Conservation (phyloP, 2,329 filamentous ascomycete species). For the Aspergillus fumigatiaffinis region DNA sequence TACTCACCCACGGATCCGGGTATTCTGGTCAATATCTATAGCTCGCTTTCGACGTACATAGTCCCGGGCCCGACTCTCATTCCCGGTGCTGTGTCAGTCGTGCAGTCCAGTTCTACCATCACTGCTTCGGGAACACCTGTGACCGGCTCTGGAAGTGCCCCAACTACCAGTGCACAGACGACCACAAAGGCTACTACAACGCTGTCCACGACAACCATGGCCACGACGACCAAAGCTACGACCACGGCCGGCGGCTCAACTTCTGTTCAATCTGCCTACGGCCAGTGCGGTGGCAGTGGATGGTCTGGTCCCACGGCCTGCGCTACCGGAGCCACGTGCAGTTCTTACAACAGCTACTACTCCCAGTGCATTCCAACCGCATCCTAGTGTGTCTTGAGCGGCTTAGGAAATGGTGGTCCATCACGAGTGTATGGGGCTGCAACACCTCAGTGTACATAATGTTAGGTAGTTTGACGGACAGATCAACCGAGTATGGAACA, state of each 20-base stretch:
- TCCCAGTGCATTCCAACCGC: background rate
- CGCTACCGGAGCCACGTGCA: background rate
- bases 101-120: constrained; percentile 14
- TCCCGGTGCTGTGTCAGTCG: constrained; percentile 8
- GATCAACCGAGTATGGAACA: too few relatives aligned
- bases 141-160: background rate
- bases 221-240: background rate
- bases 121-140: constrained; percentile 5
- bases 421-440: too few relatives aligned
- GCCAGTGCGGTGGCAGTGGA: background rate
- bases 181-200: background rate
- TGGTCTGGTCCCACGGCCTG: background rate
- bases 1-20: constrained; percentile 56
- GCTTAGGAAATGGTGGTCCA: too few relatives aligned
- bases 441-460: too few relatives aligned
- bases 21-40: constrained; percentile 55
- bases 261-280: background rate
- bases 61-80: constrained; percentile 15
- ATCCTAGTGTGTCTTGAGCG: background rate
- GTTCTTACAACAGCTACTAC: background rate
- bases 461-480: too few relatives aligned
- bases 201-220: background rate
- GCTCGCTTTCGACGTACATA: constrained; percentile 10
- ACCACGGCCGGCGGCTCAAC: background rate
- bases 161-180: background rate